Conservation (phyloP, 768 basidiomycete species). For the Mycena floridula region DNA sequence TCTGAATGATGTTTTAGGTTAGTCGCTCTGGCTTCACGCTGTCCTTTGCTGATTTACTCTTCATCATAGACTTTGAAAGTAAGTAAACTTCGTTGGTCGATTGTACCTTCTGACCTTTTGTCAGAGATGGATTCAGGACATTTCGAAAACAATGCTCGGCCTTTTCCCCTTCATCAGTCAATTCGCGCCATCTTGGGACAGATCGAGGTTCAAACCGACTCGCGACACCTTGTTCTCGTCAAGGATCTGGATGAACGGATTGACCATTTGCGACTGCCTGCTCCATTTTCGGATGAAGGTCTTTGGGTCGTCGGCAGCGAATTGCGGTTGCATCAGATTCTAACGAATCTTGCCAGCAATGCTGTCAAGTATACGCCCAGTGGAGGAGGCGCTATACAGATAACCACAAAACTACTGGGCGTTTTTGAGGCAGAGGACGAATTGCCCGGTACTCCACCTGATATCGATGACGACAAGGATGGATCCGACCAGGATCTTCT, state of each 20-base stretch:
- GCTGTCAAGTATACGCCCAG: conserved; percentile 3
- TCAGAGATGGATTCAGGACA: conserved; percentile 33
- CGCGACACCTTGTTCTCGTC: conserved; percentile 21
- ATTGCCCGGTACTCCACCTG: too few relatives aligned
- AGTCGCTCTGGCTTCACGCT: not conserved
- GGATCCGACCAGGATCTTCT: too few relatives aligned
- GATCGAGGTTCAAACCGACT: conserved; percentile 15
- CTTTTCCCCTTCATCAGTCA: conserved; percentile 27
- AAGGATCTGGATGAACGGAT: conserved; percentile 30
- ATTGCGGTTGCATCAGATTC: conserved; percentile 29
- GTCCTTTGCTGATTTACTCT: not conserved
- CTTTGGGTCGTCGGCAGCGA: conserved; percentile 35
- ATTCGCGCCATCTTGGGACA: conserved; percentile 20
- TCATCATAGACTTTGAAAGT: conserved; percentile 26
- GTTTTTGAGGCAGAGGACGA: not conserved
- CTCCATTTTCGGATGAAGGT: conserved; percentile 1
- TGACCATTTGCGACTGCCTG: conserved; percentile 17
- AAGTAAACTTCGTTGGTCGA: conserved; percentile 1
- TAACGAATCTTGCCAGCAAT: not conserved
- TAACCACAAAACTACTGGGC: not conserved
- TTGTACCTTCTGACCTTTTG: not conserved
- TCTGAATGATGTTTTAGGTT: not conserved
- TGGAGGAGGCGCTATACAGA: conserved; percentile 14
- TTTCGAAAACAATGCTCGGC: conserved; percentile 22
- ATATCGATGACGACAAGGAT: too few relatives aligned